Base-by-base conservation (phyloP, 108 stramenopile species). In the Mediolabrus comicus region DNA sequence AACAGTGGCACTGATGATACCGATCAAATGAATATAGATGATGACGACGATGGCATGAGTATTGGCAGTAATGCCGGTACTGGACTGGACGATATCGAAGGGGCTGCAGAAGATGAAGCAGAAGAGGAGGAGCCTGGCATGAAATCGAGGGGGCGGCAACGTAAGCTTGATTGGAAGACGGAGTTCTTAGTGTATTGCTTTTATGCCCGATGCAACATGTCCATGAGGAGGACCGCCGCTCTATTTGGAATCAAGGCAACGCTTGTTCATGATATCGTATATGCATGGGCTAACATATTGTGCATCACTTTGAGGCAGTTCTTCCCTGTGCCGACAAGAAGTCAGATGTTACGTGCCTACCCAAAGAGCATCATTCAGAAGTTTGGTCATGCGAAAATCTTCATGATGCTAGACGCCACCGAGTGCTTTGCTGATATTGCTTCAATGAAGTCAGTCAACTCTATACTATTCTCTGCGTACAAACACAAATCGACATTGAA, bases 151-250 rank as follows among this genome's bases (percentile, higher is more conserved):
- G 39, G 39, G 11, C 11, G 39, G 39, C 39, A 11, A 11, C 9
- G 63, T 6, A 64, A 49, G 8, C 43, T 64, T 24, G 7, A 64
- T 17, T 64, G 63, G 63, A 64, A 64, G 43, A 64, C 63, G 4
- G 63, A 64, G 43, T 64, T 3, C 3, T 17, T 64, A 2, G 63
- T 64, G 24, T 64, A 64, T 49, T 51, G 49, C 28, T 64, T 46
- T 8, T 64, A 64, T 43, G 63, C 43, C 7, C 25, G 30, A 10
- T 64, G 63, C 24, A 49, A 49, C 63, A 64, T 64, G 3, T 49
- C 63, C 6, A 64, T 64, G 63, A 49, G 16, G 39, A 11, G 43
- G 63, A 64, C 24, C 17, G 41, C 43, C 4, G 43, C 63, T 10
- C 39, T 64, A 3, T 64, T 64, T 49, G 63, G 63, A 16, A 64